Evolutionary conservation across 768 basidiomycete species (phyloP), one percentile per base, ranked within the genome.

Genomic region (Tricholoma terreum): DNA sequence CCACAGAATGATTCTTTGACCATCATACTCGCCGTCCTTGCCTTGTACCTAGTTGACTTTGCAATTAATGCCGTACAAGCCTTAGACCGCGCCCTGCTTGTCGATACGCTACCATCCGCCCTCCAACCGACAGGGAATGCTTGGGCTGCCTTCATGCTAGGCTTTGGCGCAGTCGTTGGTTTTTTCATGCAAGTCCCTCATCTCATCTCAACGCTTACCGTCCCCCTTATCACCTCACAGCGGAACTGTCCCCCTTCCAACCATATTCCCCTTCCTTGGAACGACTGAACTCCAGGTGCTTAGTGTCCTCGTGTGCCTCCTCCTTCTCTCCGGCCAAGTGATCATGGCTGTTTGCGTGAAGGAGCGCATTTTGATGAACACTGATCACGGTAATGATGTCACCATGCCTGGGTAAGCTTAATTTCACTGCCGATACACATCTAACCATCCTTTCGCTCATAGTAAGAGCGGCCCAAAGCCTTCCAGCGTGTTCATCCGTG

Each of bases 101-200:
- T 98, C 0, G 95, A 98, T 67, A 89, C 82, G 0, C 71, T 96
- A 4, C 87, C 93, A 0, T 75, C 89, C 0, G 68, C 80, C 1
- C 77, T 84, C 22, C 95, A 98, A 69, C 85, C 94, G 6, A 76
- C 81, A 8, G 94, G 90, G 0, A 97, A 95, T 67, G 95, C 95
- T 0, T 98, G 95, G 95, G 95, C 93, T 0, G 92, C 91, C 0
- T 77, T 89, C n/a, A 95, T 97, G 92, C 74, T 90, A 45, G 92
- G 91, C 1, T 65, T 94, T 24, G 95, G 95, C 10, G 86, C 90
- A 55, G 87, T 96, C 0, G 75, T 85, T 1, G 94, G 94, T 0
- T 96, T 94, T 70, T 96, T 90, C 65, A 78, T 92, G 94, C 94
- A 62, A 63, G 90, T 77, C 12, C 27, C 27, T 11, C 33, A 40